Percentiles rank a stretch among this genome's conserved stretches.
phyloP scores from a whole-genome alignment of 192 early-diverging fungal species.

The Entrophospora sp. region DNA sequence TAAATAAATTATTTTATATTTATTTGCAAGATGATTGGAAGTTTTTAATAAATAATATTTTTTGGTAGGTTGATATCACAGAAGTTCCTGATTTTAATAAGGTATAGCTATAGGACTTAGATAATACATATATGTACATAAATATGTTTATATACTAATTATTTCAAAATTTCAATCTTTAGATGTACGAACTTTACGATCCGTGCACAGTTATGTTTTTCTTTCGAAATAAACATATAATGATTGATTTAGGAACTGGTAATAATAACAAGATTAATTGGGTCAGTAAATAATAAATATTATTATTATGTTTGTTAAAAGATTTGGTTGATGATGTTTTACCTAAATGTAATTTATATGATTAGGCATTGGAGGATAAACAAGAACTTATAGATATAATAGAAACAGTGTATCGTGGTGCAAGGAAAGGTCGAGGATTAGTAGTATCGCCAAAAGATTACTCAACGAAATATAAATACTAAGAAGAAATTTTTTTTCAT shows the following conservation, averaged over 20 bases:
- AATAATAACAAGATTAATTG: slow-evolving; percentile 99
- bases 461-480: slow-evolving; percentile 98
- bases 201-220: slow-evolving; percentile 99
- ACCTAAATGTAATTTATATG: background rate
- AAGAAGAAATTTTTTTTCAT: too few relatives aligned
- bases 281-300: slow-evolving; percentile 25
- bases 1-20: slow-evolving; percentile 17
- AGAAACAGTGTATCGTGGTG: slow-evolving; percentile 87
- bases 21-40: background rate
- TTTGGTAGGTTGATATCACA: slow-evolving; percentile 67
- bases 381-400: slow-evolving; percentile 95
- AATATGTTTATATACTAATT: too few relatives aligned
- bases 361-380: slow-evolving; percentile 70
- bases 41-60: background rate
- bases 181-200: slow-evolving; percentile 99
- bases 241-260: slow-evolving; percentile 98
- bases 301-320: background rate
- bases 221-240: slow-evolving; percentile 92
- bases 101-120: too few relatives aligned
- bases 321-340: too few relatives aligned
- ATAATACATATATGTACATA: too few relatives aligned
- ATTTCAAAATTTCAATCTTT: too few relatives aligned
- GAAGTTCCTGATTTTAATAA: slow-evolving; percentile 90
- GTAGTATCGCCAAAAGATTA: slow-evolving; percentile 97
- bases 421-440: slow-evolving; percentile 91